These are phyloP conservation scores for Picea sitchensis DNA, from an alignment of 75 land plant species.

Conservation along the genomic window DNA sequence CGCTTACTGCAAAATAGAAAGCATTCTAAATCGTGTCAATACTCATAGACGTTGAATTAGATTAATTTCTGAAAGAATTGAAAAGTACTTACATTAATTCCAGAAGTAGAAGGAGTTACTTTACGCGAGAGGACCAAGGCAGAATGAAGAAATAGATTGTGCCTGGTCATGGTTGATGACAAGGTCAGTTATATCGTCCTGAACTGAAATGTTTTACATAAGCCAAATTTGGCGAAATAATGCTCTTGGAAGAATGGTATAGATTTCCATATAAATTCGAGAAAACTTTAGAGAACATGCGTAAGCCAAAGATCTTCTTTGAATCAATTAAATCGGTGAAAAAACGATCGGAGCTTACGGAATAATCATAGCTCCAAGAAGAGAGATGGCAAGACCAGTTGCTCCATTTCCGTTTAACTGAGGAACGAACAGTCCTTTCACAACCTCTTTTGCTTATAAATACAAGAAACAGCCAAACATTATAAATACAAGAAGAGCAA, in stretches of 20 bases:
- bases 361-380: slow-evolving; percentile 79
- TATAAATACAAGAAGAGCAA: slow-evolving; percentile 51
- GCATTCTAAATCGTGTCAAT: not conserved
- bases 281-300: no score
- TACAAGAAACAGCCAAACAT: slow-evolving; percentile 68
- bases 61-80: not conserved
- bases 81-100: slow-evolving; percentile 57
- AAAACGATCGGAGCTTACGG: slow-evolving; percentile 29
- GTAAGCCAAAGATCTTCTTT: no score
- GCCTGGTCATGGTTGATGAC: slow-evolving; percentile 34
- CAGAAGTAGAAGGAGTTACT: slow-evolving; percentile 57
- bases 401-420: slow-evolving; percentile 48
- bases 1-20: slow-evolving; percentile 39
- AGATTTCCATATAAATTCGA: no score
- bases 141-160: slow-evolving; percentile 90
- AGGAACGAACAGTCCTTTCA: slow-evolving; percentile 66
- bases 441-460: slow-evolving; percentile 38
- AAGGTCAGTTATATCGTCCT: no score
- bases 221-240: not conserved
- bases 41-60: not conserved
- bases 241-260: no score
- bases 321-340: no score
- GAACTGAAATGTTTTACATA: no score
- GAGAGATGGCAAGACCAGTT: slow-evolving; percentile 66
- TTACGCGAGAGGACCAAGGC: slow-evolving; percentile 88